Conservation (phyloP, 805 yeast genomes). For the Candida palmyrensis region DNA sequence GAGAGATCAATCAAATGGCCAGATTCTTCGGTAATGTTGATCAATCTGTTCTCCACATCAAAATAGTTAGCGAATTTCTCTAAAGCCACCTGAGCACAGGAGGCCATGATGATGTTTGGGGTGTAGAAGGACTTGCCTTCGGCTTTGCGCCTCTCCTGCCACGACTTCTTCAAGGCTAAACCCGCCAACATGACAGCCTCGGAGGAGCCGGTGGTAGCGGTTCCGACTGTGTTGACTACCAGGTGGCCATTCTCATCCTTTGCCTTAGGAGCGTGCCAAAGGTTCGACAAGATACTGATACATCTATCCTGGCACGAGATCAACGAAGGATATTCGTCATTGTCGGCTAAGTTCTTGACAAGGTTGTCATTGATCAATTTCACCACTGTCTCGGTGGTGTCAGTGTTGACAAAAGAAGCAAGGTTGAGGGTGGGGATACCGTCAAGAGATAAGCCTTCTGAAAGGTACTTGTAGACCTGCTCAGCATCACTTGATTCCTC, state of each 20-base stretch:
- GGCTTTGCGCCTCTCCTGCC: slow-evolving; percentile 67
- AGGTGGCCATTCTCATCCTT: slow-evolving; percentile 17
- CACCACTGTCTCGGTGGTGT: slow-evolving; percentile 36
- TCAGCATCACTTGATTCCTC: slow-evolving; percentile 46
- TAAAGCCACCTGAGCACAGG: slow-evolving; percentile 89
- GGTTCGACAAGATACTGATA: slow-evolving; percentile 67
- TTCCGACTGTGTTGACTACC: slow-evolving; percentile 56
- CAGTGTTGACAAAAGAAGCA: slow-evolving; percentile 87
- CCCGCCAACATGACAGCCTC: slow-evolving; percentile 96
- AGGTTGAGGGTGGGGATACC: slow-evolving; percentile 80
- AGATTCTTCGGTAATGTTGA: slow-evolving; percentile 57
- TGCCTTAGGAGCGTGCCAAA: slow-evolving; percentile 69
- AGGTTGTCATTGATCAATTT: slow-evolving; percentile 63
- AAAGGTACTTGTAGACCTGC: slow-evolving; percentile 57
- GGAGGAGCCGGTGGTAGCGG: slow-evolving; percentile 91
- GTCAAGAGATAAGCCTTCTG: slow-evolving; percentile 73
- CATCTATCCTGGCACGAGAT: slow-evolving; percentile 78
- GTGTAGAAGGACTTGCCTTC: slow-evolving; percentile 54
- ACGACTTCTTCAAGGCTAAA: slow-evolving; percentile 81
- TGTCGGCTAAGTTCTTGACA: slow-evolving; percentile 86
- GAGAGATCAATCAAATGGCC: slow-evolving; percentile 62
- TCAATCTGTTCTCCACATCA: slow-evolving; percentile 79
- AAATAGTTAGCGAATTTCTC: slow-evolving; percentile 93
- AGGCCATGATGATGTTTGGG: slow-evolving; percentile 89
- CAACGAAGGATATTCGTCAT: slow-evolving; percentile 88